These are phyloP conservation scores for Protoeuglena noctilucae DNA, from an alignment of 139 green algal genomes.

Conservation along the genomic window DNA sequence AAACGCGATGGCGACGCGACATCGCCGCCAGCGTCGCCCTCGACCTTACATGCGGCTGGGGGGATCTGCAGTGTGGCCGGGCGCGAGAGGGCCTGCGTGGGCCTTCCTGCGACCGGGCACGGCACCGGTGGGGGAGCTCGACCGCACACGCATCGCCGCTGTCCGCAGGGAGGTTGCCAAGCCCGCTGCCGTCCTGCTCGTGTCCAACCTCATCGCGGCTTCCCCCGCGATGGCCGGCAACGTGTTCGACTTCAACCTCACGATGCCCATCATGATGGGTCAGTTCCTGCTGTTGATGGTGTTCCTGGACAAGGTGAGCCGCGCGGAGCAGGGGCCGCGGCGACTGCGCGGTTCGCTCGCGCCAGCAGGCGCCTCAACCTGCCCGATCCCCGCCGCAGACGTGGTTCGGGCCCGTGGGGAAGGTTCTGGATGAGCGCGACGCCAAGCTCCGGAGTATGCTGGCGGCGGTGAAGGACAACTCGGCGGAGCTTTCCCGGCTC, in stretches of 20 bases:
- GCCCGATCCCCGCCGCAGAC: not conserved
- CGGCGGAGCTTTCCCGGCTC: slow-evolving; percentile 20
- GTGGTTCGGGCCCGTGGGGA: slow-evolving; percentile 27
- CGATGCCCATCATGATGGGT: slow-evolving; percentile 26
- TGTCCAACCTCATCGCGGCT: slow-evolving; percentile 14
- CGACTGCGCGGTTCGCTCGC: slow-evolving; percentile 14
- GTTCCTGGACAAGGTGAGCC: slow-evolving; percentile 36
- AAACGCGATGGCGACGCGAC: not conserved
- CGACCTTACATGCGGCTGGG: not conserved
- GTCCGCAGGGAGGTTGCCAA: not conserved
- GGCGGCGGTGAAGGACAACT: slow-evolving; percentile 25
- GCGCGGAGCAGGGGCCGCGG: no score
- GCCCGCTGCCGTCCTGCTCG: slow-evolving; percentile 1
- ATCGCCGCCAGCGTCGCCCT: no score
- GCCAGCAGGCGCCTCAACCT: not conserved
- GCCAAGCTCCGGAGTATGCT: slow-evolving; percentile 26
- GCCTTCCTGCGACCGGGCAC: not conserved
- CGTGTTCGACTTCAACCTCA: slow-evolving; percentile 45
- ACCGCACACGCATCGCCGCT: no score
- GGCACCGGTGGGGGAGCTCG: not conserved
- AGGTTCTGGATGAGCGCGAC: slow-evolving; percentile 33
- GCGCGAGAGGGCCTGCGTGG: no score
- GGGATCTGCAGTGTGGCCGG: not conserved
- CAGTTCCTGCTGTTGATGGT: slow-evolving; percentile 37
- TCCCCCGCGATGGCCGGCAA: slow-evolving; percentile 23